phyloP scores from a whole-genome alignment of 495 filamentous ascomycete species.

The Tetracladium setigerum region DNA sequence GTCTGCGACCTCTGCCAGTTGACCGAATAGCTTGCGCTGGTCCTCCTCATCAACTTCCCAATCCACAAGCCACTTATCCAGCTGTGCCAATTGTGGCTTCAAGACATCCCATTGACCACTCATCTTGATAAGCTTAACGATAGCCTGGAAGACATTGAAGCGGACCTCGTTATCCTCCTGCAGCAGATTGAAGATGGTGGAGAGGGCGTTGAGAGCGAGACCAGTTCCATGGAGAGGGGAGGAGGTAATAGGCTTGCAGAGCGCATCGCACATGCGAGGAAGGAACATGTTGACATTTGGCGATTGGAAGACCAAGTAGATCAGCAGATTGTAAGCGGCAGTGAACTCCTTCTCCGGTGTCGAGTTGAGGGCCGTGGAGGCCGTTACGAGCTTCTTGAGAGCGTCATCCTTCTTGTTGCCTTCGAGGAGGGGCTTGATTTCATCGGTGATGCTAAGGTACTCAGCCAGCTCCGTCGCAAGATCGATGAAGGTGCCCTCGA shows the following conservation, averaged over 20 bases:
- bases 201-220: conserved; percentile 78
- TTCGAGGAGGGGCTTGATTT: conserved; percentile 65
- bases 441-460: conserved; percentile 50
- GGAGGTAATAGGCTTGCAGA: conserved; percentile 76
- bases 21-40: conserved; percentile 69
- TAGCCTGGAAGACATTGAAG: conserved; percentile 81
- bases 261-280: conserved; percentile 75
- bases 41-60: conserved; percentile 83
- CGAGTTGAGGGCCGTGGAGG: conserved; percentile 61
- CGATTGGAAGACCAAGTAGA: conserved; percentile 83
- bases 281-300: conserved; percentile 78
- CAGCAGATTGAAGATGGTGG: conserved; percentile 95
- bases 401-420: conserved; percentile 75
- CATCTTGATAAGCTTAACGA: conserved; percentile 69
- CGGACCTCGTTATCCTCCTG: conserved; percentile 63
- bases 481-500: conserved; percentile 86
- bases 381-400: conserved; percentile 78
- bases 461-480: conserved; percentile 78
- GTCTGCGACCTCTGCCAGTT: conserved; percentile 68
- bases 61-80: conserved; percentile 71
- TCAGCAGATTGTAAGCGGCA: conserved; percentile 88
- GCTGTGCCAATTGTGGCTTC: conserved; percentile 64
- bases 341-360: conserved; percentile 94
- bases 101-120: conserved; percentile 70
- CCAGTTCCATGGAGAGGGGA: conserved; percentile 78